A percentile compares a stretch with the other conserved stretches of the same genome.
Evolutionary conservation across 306 rosid genomes (phyloP).

Genomic region (Abrus pulchellus): DNA sequence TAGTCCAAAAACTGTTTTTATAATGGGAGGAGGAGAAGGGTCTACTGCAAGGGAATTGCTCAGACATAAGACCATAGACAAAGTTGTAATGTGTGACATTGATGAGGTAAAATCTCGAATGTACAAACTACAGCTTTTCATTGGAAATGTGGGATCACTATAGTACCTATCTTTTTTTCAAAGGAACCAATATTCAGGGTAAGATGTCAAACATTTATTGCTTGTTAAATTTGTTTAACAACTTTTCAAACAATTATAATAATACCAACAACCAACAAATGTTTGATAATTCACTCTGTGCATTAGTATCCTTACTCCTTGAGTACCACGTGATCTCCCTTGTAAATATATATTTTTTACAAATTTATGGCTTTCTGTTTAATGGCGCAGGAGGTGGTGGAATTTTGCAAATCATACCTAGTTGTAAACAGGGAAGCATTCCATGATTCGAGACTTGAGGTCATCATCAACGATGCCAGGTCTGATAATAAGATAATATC

Average conservation of each 20-base stretch:
- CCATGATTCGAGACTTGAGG: conserved; percentile 77
- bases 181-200: too few species aligned
- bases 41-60: conserved; percentile 97
- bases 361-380: conserved; percentile 23
- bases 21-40: conserved; percentile 99
- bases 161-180: too few species aligned
- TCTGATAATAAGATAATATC: conserved; percentile 11
- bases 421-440: conserved; percentile 89
- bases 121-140: too few species aligned
- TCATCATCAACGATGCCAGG: conserved; percentile 95
- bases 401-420: conserved; percentile 90
- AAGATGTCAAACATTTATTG: too few species aligned
- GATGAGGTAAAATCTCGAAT: conserved; percentile 68
- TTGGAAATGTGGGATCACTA: too few species aligned
- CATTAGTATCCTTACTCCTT: too few species aligned
- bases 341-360: background rate
- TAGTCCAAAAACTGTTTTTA: conserved; percentile 82
- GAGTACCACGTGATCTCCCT: background rate
- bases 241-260: too few species aligned
- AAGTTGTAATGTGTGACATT: conserved; percentile 96
- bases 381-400: conserved; percentile 85
- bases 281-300: too few species aligned
- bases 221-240: too few species aligned
- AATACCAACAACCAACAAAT: too few species aligned
- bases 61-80: conserved; percentile 81